Evolutionary conservation across 345 rosid species (phyloP), one percentile per base, ranked within the genome.

Genomic region (Salix brachista): DNA sequence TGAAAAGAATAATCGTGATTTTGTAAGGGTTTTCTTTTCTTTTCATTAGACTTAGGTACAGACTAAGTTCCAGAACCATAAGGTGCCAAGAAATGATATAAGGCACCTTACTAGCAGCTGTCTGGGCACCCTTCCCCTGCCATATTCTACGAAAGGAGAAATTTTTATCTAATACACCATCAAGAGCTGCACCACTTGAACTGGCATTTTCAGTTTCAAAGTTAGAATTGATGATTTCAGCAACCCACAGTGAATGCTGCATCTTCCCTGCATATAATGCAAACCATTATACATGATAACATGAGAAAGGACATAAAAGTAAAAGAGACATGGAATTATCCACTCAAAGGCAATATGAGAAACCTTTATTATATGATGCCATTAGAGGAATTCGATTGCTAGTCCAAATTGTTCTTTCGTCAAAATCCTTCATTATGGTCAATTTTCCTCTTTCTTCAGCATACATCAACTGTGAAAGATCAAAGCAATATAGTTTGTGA

Each of bases 241-340:
- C 91, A 72, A 86, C 91, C 98, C 98, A 96, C 78, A 96, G 83
- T 28, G 99, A 91, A 80, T 96, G 99, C 71, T 96, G 98, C 94
- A 90, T 85, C 89, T 91, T 91, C 79, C 93, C 99, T 96, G 90
- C 79, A 84, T 48, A 67, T 21, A 32, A 73, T 65, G 54, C 36
- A 61, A 67, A 50, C 60, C 58, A 41, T 79, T 77, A 72, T 77
- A 79, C 65, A 58, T n/a, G 65, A 58, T 58, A 58, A 58, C 13
- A 41, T 25, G 4, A 21, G 28, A n/a, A 60, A 8, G 12, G 42
- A 54, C 52, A 65, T 48, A 54, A 61, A 69, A 37, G 65, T 42
- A 8, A 60, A 37, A 17, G 52, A 39, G 52, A 34, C 14, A 66
- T 9, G 37, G 18, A 14, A 30, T 67, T 12, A 54, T 56, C 39